phyloP scores from a whole-genome alignment of 2,329 filamentous ascomycete genomes.

The Colletotrichum euphorbiae region DNA sequence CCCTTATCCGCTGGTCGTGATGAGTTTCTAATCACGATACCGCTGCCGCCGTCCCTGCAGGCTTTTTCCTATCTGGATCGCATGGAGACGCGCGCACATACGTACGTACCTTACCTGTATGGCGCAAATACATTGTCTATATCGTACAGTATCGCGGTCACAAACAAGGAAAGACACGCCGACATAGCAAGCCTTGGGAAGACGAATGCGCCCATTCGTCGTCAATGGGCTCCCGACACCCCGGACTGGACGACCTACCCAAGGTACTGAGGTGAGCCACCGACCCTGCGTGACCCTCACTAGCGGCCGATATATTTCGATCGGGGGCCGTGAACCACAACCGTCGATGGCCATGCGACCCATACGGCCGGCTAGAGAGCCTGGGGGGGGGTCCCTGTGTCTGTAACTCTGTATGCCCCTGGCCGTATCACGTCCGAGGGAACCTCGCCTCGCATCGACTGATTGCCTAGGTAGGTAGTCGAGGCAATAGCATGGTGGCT shows the following conservation, averaged over 20 bases:
- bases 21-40: too few species aligned
- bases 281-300: slow-evolving; percentile 11
- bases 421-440: neutral
- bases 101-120: too few species aligned
- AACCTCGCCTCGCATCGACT: neutral
- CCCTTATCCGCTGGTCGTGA: neutral
- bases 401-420: neutral
- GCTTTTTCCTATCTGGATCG: too few species aligned
- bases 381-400: too few species aligned
- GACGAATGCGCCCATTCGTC: neutral
- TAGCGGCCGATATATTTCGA: slow-evolving; percentile 31
- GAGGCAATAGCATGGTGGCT: neutral
- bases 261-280: neutral
- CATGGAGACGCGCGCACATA: neutral
- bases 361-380: neutral
- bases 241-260: neutral
- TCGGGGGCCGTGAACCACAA: slow-evolving; percentile 29
- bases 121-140: too few species aligned
- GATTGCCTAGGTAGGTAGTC: neutral
- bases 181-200: neutral
- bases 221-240: neutral
- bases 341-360: neutral
- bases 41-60: neutral
- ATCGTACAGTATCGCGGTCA: too few species aligned
- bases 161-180: neutral